Conservation (phyloP, 306 rosid genomes). For the Glycine latifolia region DNA sequence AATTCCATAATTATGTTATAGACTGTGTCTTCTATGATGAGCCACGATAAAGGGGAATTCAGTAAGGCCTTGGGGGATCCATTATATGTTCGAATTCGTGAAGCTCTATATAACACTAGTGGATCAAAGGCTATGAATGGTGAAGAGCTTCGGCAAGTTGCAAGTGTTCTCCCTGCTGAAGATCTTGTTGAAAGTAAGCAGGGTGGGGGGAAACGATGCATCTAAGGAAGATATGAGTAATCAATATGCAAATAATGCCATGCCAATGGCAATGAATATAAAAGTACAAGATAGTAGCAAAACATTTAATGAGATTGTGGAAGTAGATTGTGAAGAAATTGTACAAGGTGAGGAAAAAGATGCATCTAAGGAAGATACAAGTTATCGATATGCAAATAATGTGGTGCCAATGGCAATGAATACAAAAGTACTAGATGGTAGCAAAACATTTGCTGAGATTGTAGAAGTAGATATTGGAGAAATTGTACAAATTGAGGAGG, state of each 20-base stretch:
- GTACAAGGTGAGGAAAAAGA: conserved; percentile 36
- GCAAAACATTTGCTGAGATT: conserved; percentile 63
- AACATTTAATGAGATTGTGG: conserved; percentile 71
- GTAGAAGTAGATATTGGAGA: conserved; percentile 64
- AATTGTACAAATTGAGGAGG: conserved; percentile 47
- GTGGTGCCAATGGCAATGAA: conserved; percentile 15
- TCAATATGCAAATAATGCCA: conserved; percentile 39
- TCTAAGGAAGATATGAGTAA: conserved; percentile 42
- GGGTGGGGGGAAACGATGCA: conserved; percentile 30
- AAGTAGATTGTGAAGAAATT: conserved; percentile 55
- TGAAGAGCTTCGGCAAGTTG: conserved; percentile 39
- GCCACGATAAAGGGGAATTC: conserved; percentile 64
- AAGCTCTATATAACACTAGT: conserved; percentile 56
- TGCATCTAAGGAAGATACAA: conserved; percentile 42
- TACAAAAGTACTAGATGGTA: conserved; percentile 24
- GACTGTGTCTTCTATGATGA: conserved; percentile 69
- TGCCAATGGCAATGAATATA: conserved; percentile 15
- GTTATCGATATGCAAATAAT: conserved; percentile 38
- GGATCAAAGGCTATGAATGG: conserved; percentile 48
- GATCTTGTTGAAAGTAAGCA: conserved; percentile 37
- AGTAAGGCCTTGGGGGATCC: conserved; percentile 66
- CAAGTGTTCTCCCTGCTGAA: conserved; percentile 39
- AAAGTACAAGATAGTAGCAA: conserved; percentile 34
- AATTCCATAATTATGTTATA: conserved; percentile 37
- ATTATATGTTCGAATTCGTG: conserved; percentile 64